A percentile compares a stretch with the other conserved stretches of the same genome.
Evolutionary conservation across 2,329 filamentous ascomycete species (phyloP).

Genomic region (Aspergillus niger): DNA sequence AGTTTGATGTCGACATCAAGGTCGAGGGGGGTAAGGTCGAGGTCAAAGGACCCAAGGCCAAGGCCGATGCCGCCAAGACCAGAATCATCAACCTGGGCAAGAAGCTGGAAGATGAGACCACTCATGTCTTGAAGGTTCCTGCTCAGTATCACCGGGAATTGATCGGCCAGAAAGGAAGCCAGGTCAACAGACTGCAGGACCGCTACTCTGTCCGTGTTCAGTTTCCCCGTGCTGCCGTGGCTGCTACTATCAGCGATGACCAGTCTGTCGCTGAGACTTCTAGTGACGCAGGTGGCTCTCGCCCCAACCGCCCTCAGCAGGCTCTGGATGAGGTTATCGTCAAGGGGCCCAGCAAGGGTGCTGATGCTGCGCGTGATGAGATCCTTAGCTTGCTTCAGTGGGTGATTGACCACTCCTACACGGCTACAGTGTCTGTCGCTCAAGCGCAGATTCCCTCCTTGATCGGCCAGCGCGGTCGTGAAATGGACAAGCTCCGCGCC

Average conservation of each 20-base stretch:
- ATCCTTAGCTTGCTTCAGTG: constrained; percentile 87
- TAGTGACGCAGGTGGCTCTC: constrained; percentile 63
- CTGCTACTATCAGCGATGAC: constrained; percentile 60
- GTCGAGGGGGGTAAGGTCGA: constrained; percentile 93
- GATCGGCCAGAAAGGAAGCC: constrained; percentile 82
- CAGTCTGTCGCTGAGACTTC: constrained; percentile 68
- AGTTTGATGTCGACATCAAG: constrained; percentile 77
- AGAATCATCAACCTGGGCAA: constrained; percentile 79
- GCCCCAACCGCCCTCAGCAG: constrained; percentile 69
- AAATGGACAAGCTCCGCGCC: constrained; percentile 86
- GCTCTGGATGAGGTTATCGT: constrained; percentile 85
- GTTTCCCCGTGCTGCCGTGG: constrained; percentile 71
- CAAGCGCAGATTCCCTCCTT: constrained; percentile 91
- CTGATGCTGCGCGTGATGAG: constrained; percentile 88
- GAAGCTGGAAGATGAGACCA: constrained; percentile 88
- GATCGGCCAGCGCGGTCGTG: constrained; percentile 86
- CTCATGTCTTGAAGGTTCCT: constrained; percentile 83
- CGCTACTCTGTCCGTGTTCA: constrained; percentile 94
- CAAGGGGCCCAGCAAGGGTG: constrained; percentile 88
- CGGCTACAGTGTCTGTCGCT: constrained; percentile 77
- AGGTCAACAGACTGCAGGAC: constrained; percentile 89
- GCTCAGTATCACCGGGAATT: constrained; percentile 92
- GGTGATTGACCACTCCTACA: constrained; percentile 82
- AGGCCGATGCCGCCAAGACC: constrained; percentile 81
- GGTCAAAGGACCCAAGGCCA: constrained; percentile 92